Conservation (phyloP, 371 early-diverging fungal species). For the Synchytrium microbalum region DNA sequence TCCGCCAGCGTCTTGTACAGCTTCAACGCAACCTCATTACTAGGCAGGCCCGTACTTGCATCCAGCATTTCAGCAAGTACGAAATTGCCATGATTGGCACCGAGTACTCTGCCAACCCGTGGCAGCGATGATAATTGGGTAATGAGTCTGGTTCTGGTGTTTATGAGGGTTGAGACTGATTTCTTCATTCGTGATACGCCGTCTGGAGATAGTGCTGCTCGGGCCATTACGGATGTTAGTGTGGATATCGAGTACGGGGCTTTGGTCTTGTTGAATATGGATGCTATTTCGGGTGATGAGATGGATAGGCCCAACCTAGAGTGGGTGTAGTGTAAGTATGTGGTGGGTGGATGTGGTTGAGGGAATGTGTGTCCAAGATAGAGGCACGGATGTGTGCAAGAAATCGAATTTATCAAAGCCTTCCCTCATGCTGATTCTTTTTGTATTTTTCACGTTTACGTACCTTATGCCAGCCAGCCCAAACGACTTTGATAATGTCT, state of each 20-base stretch:
- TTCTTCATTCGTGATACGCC: conserved; percentile 63
- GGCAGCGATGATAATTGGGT: conserved; percentile 30
- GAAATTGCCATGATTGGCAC: conserved; percentile 85
- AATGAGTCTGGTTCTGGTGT: conserved; percentile 59
- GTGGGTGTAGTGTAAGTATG: background rate
- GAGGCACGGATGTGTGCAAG: too few relatives aligned
- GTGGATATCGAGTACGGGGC: conserved; percentile 96
- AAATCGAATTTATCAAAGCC: too few relatives aligned
- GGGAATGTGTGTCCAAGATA: too few relatives aligned
- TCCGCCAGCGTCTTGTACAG: conserved; percentile 82
- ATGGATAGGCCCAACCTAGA: conserved; percentile 75
- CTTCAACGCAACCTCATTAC: conserved; percentile 60
- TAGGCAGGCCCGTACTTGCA: conserved; percentile 44
- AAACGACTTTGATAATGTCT: conserved; percentile 94
- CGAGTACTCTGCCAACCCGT: conserved; percentile 58
- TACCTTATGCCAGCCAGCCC: conserved; percentile 92
- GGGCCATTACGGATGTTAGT: conserved; percentile 70
- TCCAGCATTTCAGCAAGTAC: conserved; percentile 66
- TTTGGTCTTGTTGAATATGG: conserved; percentile 88
- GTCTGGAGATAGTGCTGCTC: conserved; percentile 61
- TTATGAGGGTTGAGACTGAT: conserved; percentile 46
- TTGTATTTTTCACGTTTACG: too few relatives aligned
- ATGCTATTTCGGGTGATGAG: conserved; percentile 66
- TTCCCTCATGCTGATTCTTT: too few relatives aligned
- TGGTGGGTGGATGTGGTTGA: too few relatives aligned